These are phyloP conservation scores for Lodderomyces beijingensis DNA, from an alignment of 1,139 yeast genomes.

Conservation along the genomic window DNA sequence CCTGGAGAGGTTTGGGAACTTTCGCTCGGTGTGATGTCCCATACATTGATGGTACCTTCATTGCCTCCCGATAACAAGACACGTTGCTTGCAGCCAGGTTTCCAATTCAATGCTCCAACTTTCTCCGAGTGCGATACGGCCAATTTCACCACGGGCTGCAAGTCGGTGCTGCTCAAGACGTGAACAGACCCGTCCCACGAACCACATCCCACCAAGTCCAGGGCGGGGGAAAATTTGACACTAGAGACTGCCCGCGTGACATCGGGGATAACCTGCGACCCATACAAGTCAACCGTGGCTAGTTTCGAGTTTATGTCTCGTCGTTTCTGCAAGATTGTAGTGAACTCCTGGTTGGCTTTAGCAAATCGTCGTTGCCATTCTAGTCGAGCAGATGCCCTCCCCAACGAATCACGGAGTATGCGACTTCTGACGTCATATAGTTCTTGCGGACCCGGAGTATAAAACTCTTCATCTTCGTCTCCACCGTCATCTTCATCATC, in stretches of 20 bases:
- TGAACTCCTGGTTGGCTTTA: conserved; percentile 19
- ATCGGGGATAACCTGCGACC: conserved; percentile 64
- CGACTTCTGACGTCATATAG: conserved; percentile 49
- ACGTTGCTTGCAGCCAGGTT: conserved; percentile 12
- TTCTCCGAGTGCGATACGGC: conserved; percentile 49
- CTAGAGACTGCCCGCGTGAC: conserved; percentile 64
- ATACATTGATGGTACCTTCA: conserved; percentile 53
- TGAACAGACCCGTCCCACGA: conserved; percentile 79
- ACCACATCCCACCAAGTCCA: conserved; percentile 52
- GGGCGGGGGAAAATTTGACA: conserved; percentile 42
- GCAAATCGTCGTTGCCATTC: conserved; percentile 17
- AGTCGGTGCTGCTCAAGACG: conserved; percentile 30
- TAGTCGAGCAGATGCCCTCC: conserved; percentile 41
- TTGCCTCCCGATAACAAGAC: conserved; percentile 58
- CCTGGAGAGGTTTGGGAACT: too few species aligned
- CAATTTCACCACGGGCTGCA: conserved; percentile 19
- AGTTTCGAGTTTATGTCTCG: conserved; percentile 39
- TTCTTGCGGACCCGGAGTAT: conserved; percentile 71
- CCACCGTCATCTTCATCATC: conserved; percentile 32
- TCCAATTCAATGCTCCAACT: conserved; percentile 70
- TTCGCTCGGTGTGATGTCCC: conserved; percentile 24
- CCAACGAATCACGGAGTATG: conserved; percentile 51
- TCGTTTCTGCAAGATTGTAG: conserved; percentile 36
- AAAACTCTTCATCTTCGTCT: conserved; percentile 72
- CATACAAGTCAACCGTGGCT: conserved; percentile 44